A percentile compares a stretch with the other conserved stretches of the same genome.
Evolutionary conservation across 148 eudicot species (phyloP).

Genomic region (Mesembryanthemum crystallinum): DNA sequence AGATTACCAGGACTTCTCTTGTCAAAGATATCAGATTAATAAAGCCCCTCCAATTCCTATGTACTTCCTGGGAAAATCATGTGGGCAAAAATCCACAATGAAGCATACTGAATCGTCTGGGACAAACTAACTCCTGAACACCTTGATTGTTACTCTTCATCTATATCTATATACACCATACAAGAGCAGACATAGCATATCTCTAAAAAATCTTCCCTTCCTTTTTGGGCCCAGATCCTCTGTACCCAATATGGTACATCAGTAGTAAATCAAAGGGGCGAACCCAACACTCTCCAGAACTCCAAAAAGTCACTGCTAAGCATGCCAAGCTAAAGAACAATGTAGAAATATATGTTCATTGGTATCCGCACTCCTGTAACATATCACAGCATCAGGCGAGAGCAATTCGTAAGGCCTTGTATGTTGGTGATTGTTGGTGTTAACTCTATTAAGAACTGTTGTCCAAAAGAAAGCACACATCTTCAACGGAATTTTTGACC

Average conservation of each 20-base stretch:
- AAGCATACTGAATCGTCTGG: too few species aligned
- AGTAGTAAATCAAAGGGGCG: not conserved
- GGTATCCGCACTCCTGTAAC: not conserved
- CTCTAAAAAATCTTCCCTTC: too few species aligned
- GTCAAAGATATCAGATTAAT: too few species aligned
- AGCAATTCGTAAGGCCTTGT: not conserved
- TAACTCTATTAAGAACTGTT: not conserved
- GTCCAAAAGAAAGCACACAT: not conserved
- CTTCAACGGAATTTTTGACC: not conserved
- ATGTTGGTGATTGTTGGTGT: not conserved
- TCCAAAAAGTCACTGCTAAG: too few species aligned
- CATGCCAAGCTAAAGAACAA: too few species aligned
- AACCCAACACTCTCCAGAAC: not conserved
- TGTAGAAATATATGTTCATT: not conserved
- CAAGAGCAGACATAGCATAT: too few species aligned
- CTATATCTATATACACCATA: not conserved
- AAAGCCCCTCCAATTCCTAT: too few species aligned
- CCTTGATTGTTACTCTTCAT: too few species aligned
- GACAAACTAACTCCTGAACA: too few species aligned
- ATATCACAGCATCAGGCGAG: not conserved
- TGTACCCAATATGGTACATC: not conserved
- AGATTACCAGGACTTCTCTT: too few species aligned
- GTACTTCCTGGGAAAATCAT: too few species aligned
- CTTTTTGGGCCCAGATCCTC: not conserved
- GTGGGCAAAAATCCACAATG: too few species aligned